Evolutionary conservation across 2,329 filamentous ascomycete species (phyloP), one percentile per base, ranked within the genome.

Genomic region (Diaporthe velutina): DNA sequence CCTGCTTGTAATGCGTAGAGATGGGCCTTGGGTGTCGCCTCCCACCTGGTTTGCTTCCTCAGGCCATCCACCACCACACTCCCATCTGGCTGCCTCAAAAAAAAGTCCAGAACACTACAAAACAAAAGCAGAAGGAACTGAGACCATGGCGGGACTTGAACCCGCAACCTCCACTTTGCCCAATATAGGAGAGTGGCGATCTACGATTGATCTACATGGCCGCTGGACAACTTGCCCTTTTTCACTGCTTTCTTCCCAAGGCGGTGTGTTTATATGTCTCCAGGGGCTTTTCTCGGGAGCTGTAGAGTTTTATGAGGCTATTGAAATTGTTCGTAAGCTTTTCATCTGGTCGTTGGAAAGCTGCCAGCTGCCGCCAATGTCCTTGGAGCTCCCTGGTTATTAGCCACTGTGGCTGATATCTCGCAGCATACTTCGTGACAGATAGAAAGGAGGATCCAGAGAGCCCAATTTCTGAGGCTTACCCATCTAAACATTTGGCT

Each of bases 201-300:
- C 71, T 77, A 60, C 76, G 74, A 77, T 77, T 77, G 71, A 76
- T 71, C 76, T 74, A 77, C 61, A 33, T 25, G 61, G 61, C 61
- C 42, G 13, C 3, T 67, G 61, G 28, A 50, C 19, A 33, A 10
- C 13, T 8, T n/a, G 19, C 9, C 4, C 4, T 67, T 38, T 38
- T 25, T 52, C 22, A 25, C 19, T 15, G n/a, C 30, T 67, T 38
- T 52, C n/a, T 38, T 35, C 4, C 25, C 13, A 22, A 3, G 38
- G 25, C 17, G 40, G 42, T 50, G 30, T 38, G 22, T 12, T 10
- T 50, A 52, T 50, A 25, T 52, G 17, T 52, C 45, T 50, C 19
- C 35, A 19, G 19, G 42, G 9, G 25, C 22, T 10, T 25, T 35
- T 28, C 3, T 22, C 19, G 13, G 4, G 45, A 45, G 22, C 13